phyloP scores from a whole-genome alignment of 768 basidiomycete genomes.

The Peribolospora kevripleyi region DNA sequence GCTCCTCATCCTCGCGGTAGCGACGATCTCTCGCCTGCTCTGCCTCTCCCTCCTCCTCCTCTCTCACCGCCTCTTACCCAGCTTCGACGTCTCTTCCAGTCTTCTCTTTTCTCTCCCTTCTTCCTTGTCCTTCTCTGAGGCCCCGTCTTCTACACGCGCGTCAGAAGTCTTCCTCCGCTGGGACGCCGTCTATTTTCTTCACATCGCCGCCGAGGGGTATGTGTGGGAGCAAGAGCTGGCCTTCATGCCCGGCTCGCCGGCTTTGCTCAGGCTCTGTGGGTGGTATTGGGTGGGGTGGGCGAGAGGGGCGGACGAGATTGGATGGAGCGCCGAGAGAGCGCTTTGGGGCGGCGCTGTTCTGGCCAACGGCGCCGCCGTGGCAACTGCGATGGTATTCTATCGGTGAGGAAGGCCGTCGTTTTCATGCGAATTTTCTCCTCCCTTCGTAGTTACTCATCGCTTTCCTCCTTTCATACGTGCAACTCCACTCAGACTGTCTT shows the following conservation, averaged over 20 bases:
- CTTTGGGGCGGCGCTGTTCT: slow-evolving; percentile 8
- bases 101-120: not conserved
- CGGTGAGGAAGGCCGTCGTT: slow-evolving; percentile 12
- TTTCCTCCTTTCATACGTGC: slow-evolving; percentile 17
- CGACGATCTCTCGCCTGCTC: not conserved
- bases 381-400: slow-evolving; percentile 15
- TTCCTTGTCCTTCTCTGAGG: not conserved
- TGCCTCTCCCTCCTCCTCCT: not conserved
- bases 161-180: slow-evolving; percentile 34
- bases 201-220: slow-evolving; percentile 37
- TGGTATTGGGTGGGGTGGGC: not conserved
- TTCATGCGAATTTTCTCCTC: slow-evolving; percentile 16
- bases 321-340: not conserved
- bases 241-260: slow-evolving; percentile 48
- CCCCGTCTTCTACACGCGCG: not conserved
- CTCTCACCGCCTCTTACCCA: not conserved
- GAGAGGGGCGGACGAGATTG: not conserved
- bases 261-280: slow-evolving; percentile 26
- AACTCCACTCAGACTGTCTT: slow-evolving; percentile 16
- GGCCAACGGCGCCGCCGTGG: slow-evolving; percentile 12
- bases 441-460: slow-evolving; percentile 19
- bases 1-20: not conserved
- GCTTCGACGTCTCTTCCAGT: slow-evolving; percentile 1
- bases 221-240: slow-evolving; percentile 63
- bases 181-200: slow-evolving; percentile 58